These are phyloP conservation scores for Russula abietina DNA, from an alignment of 768 basidiomycete species.

Conservation along the genomic window DNA sequence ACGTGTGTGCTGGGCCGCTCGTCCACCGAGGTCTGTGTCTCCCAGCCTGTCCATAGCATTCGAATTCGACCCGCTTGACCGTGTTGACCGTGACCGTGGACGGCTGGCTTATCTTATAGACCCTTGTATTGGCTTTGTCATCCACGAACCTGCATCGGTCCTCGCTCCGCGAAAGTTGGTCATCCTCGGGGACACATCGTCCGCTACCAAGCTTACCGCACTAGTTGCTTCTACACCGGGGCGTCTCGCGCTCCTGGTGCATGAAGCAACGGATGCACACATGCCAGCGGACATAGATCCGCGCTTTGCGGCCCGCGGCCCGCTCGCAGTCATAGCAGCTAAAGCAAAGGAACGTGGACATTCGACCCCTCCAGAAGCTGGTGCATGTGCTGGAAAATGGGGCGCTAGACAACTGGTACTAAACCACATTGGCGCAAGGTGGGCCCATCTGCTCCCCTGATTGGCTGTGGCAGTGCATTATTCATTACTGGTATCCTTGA, in stretches of 20 bases:
- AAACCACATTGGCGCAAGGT: slow-evolving; percentile 72
- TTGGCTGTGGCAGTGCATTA: not conserved
- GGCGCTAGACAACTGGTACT: slow-evolving; percentile 58
- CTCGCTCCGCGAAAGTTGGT: slow-evolving; percentile 55
- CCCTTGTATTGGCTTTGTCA: slow-evolving; percentile 73
- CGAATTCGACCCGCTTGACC: not conserved
- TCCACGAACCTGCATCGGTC: slow-evolving; percentile 46
- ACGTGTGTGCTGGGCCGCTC: slow-evolving; percentile 73
- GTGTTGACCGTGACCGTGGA: no score
- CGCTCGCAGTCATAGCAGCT: slow-evolving; percentile 36
- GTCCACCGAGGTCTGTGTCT: slow-evolving; percentile 59
- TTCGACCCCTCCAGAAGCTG: slow-evolving; percentile 74
- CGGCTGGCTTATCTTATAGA: slow-evolving; percentile 41
- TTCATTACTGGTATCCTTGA: not conserved
- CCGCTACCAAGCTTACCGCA: slow-evolving; percentile 53
- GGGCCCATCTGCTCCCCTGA: not conserved
- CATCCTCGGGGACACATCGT: slow-evolving; percentile 72
- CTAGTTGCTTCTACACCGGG: slow-evolving; percentile 32
- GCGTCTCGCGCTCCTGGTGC: slow-evolving; percentile 58
- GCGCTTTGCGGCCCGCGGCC: slow-evolving; percentile 38
- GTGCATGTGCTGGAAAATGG: slow-evolving; percentile 58
- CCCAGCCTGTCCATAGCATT: not conserved
- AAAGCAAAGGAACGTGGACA: slow-evolving; percentile 56
- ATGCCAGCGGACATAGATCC: slow-evolving; percentile 53
- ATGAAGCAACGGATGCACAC: slow-evolving; percentile 76